Evolutionary conservation across 805 yeast species (phyloP), one percentile per base, ranked within the genome.

Genomic region (Zygosaccharomyces lentus): DNA sequence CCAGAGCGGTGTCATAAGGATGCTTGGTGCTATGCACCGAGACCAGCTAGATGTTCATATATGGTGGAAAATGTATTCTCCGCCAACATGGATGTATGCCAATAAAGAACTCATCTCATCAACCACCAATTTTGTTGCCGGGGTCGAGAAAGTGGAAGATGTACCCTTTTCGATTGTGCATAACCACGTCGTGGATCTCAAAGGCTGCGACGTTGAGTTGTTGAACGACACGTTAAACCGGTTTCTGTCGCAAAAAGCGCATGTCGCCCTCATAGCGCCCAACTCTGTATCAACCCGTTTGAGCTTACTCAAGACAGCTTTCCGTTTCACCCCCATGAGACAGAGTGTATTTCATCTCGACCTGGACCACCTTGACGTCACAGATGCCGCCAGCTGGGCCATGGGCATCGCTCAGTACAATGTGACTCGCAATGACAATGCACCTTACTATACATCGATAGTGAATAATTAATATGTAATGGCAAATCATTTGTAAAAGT

Each of bases 51-150:
- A 73, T 0, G 68, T 78, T 0, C 75, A 78, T 29, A 58, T 91
- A 4, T 91, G 95, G 88, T 91, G 98, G 98, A 81, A 88, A 62
- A 88, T 96, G 0, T 93, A 91, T 56, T 77, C 87, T 3, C 97
- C 98, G 0, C 98, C 99, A 2, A 76, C 87, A 4, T 93, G 96
- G 96, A 62, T 91, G 46, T 67, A 84, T 39, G 61, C 63, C 21
- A 59, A 60, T 36, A 4, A 46, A 0, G 49, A 56, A 10, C 41
- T 68, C 21, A 48, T 43, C 9, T 53, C 42, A n/a, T 54, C 62
- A 7, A 57, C 64, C 5, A 51, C 59, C 1, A 53, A 47, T 12
- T 40, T 55, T 10, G 46, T 41, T 7, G 30, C 62, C 41, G 55
- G 55, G 19, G 47, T 46, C 8, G 65, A 64, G 39, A 51, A 53